phyloP scores from a whole-genome alignment of 2,329 filamentous ascomycete genomes.

The Colletotrichum filicis region DNA sequence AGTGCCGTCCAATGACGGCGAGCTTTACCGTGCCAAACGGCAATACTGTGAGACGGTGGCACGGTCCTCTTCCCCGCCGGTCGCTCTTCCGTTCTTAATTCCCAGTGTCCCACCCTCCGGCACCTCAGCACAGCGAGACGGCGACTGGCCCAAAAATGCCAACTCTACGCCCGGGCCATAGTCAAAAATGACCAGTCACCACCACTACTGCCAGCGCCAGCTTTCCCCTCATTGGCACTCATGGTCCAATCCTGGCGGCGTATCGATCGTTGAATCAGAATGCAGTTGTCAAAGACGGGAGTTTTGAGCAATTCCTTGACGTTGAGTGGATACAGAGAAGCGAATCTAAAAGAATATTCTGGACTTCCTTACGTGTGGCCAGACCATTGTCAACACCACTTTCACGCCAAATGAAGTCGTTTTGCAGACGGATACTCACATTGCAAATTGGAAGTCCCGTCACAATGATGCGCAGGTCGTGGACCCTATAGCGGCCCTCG shows the following conservation, averaged over 20 bases:
- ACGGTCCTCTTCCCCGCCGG: conserved; percentile 14
- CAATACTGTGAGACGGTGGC: background rate
- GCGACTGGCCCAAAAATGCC: no score
- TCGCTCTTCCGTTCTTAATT: conserved; percentile 6
- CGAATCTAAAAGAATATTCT: background rate
- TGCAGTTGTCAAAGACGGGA: background rate
- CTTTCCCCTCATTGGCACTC: background rate
- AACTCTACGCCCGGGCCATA: conserved; percentile 21
- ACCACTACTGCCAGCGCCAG: background rate
- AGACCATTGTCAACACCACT: background rate
- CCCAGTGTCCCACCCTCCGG: background rate
- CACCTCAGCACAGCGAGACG: background rate
- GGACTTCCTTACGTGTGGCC: background rate
- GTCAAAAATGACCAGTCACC: conserved; percentile 32
- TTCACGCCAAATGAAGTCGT: background rate
- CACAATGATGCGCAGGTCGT: background rate
- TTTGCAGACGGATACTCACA: background rate
- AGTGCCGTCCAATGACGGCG: conserved; percentile 16
- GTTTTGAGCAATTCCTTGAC: background rate
- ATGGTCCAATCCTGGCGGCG: background rate
- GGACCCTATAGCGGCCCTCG: conserved; percentile 8
- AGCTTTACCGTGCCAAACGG: conserved; percentile 31
- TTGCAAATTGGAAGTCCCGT: background rate
- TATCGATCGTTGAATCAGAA: background rate
- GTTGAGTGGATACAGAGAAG: background rate